Evolutionary conservation across 768 basidiomycete species (phyloP), one percentile per base, ranked within the genome.

Genomic region (Pleurotus salmoneostramineus): DNA sequence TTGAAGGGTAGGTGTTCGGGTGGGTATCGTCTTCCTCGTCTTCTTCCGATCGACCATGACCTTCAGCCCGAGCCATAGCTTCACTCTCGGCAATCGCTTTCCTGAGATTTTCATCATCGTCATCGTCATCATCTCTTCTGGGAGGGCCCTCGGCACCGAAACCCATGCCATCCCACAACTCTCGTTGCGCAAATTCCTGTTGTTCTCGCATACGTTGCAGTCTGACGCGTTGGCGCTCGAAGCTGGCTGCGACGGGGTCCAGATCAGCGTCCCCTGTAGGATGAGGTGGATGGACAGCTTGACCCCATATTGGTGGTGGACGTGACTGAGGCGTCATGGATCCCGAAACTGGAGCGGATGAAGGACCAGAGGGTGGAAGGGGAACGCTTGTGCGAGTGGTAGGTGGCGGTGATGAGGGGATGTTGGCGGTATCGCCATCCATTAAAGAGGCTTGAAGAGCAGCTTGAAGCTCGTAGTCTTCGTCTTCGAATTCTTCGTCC

Each of bases 401-500:
- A 58, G 57, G 70, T 55, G 57, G 72, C 56, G 65, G 66, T 57
- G 14, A 68, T 44, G 45, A 66, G 61, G 33, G 68, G 56, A 11
- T 42, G 50, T 59, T 55, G 33, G 40, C 17, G n/a, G 52, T 59
- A 54, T 52, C 58, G 21, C 62, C 42, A 35, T 69, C 69, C 66
- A 75, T 74, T 44, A 95, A 72, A 3, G 92, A 94, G 2, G 92
- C 93, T 64, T 92, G 91, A 50, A 95, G 74, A 0, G 91, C 94
- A 4, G 85, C 89, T 68, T 97, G 95, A 2, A 96, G 80, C 58
- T 93, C 91, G 64, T 85, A 80, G 68, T 97, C 94, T 66, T 94
- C 93, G 61, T 93, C 89, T 59, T 90, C 93, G 46, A 89, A 72
- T 2, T 75, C 81, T 43, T 73, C 73, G 10, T 21, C 12, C 34